Evolutionary conservation across 495 filamentous ascomycete genomes (phyloP).

Genomic region (Evernia prunastri): DNA sequence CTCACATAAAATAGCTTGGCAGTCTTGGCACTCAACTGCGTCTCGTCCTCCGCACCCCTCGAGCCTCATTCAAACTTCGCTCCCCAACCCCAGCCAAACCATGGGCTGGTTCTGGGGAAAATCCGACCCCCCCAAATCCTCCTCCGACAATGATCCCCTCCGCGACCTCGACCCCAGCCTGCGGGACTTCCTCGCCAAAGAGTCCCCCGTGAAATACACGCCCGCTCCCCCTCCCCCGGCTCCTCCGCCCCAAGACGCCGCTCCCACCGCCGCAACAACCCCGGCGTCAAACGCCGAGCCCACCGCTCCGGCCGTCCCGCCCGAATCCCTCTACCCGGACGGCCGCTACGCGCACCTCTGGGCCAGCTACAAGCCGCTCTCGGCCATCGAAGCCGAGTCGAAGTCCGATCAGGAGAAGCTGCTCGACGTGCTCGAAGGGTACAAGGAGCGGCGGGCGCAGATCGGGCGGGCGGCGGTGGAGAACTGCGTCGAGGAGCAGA

Average conservation of each 20-base stretch:
- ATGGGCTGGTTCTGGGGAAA: slow-evolving; percentile 72
- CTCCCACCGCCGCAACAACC: slow-evolving; percentile 24
- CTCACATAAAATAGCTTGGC: too few species aligned
- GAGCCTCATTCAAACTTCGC: background rate
- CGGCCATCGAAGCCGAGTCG: slow-evolving; percentile 52
- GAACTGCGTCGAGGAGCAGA: slow-evolving; percentile 85
- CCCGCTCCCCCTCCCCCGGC: slow-evolving; percentile 33
- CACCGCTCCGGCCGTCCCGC: slow-evolving; percentile 38
- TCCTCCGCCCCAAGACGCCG: slow-evolving; percentile 22
- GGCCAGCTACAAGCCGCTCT: slow-evolving; percentile 72
- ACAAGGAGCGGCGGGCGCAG: slow-evolving; percentile 70
- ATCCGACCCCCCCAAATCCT: slow-evolving; percentile 29
- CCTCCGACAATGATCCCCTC: slow-evolving; percentile 58
- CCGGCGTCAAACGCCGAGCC: slow-evolving; percentile 32
- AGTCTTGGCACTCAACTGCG: background rate
- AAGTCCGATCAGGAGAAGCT: slow-evolving; percentile 70
- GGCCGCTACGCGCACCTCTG: slow-evolving; percentile 92
- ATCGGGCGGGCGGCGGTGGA: slow-evolving; percentile 82
- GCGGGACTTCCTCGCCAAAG: slow-evolving; percentile 75
- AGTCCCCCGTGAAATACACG: slow-evolving; percentile 73
- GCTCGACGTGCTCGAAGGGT: slow-evolving; percentile 67
- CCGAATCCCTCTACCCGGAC: slow-evolving; percentile 60
- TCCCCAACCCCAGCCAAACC: slow-evolving; percentile 1
- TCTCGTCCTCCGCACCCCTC: background rate
- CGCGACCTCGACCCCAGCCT: slow-evolving; percentile 76